These are phyloP conservation scores for Lasiodiplodia hormozganensis DNA, from an alignment of 2,329 filamentous ascomycete genomes.

Conservation along the genomic window DNA sequence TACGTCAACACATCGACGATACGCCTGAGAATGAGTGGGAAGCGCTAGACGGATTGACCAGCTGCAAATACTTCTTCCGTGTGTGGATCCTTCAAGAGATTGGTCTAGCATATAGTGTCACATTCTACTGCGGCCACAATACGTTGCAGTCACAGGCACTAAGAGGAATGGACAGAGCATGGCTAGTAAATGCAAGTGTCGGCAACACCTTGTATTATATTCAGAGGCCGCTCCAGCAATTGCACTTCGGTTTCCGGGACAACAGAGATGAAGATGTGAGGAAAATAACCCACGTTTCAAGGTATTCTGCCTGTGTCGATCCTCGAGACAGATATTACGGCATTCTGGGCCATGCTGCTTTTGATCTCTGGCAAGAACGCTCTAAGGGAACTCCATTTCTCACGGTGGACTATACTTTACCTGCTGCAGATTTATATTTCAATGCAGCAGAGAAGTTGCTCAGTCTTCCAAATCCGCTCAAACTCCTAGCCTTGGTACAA, in stretches of 20 bases:
- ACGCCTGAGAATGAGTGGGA: not conserved
- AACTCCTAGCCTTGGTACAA: not conserved
- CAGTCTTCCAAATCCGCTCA: not conserved
- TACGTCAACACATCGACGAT: not conserved
- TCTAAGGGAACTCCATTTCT: not conserved
- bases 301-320: not conserved
- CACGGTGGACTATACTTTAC: not conserved
- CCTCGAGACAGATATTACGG: not conserved
- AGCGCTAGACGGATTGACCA: rapidly evolving
- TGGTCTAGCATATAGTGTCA: not conserved
- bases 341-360: not conserved
- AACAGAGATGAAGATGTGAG: not conserved
- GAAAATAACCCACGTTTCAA: rapidly evolving
- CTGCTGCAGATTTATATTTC: not conserved
- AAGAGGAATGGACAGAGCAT: not conserved
- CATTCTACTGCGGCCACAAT: not conserved
- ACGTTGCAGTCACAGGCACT: not conserved
- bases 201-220: no score
- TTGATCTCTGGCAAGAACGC: not conserved
- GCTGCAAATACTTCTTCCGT: not conserved
- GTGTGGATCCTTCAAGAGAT: not conserved
- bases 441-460: not conserved
- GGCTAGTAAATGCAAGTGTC: no score
- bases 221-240: no score
- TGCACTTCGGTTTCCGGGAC: not conserved